Evolutionary conservation across 495 filamentous ascomycete genomes (phyloP).

Genomic region (Neurospora sp.): DNA sequence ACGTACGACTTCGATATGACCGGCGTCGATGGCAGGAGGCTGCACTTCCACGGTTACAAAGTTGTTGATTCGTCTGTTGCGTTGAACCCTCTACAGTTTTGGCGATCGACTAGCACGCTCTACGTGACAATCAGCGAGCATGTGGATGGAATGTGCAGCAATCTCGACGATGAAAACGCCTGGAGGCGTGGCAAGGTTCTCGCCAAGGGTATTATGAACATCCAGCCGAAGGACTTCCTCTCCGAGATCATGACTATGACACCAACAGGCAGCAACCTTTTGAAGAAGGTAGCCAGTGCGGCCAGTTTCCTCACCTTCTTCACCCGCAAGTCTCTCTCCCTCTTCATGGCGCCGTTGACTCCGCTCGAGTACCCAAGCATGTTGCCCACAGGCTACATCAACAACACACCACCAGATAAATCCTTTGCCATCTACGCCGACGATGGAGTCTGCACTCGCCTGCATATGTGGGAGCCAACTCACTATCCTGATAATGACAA

Average conservation of each 20-base stretch:
- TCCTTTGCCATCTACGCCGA: conserved; percentile 32
- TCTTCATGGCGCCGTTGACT: conserved; percentile 47
- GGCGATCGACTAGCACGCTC: conserved; percentile 54
- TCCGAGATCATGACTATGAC: conserved; percentile 48
- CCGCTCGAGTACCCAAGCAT: conserved; percentile 43
- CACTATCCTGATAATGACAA: conserved; percentile 14
- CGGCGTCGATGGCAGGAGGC: conserved; percentile 37
- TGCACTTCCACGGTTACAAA: conserved; percentile 54
- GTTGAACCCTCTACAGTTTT: conserved; percentile 42
- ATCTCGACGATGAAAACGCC: conserved; percentile 28
- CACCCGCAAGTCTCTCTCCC: conserved; percentile 39
- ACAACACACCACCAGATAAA: conserved; percentile 31
- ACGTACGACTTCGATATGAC: conserved; percentile 53
- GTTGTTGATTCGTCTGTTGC: conserved; percentile 49
- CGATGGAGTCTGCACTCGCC: conserved; percentile 43
- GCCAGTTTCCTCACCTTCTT: conserved; percentile 48
- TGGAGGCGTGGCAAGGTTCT: conserved; percentile 32
- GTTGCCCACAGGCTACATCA: conserved; percentile 37
- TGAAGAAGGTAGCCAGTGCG: conserved; percentile 33
- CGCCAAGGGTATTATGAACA: conserved; percentile 51
- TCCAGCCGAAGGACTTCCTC: conserved; percentile 44
- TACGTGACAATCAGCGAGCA: conserved; percentile 44
- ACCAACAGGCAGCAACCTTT: conserved; percentile 35
- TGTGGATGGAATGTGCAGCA: conserved; percentile 14
- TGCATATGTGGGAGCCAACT: conserved; percentile 48